Evolutionary conservation across 164 flowering plant species (phyloP).

Genomic region (Stephania cephalantha): DNA sequence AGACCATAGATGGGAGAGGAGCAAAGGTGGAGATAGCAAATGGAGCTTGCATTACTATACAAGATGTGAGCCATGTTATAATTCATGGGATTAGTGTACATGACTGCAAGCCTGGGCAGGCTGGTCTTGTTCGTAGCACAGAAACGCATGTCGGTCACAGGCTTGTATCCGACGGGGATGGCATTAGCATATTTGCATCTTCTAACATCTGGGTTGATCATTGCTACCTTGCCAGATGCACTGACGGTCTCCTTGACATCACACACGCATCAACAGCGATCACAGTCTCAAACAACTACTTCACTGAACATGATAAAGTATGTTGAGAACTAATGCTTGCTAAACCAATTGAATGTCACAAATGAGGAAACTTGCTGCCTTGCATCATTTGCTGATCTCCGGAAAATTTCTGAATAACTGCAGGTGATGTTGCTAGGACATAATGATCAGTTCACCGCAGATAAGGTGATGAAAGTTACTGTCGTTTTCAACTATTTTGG

Average conservation of each 20-base stretch:
- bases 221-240: conserved; percentile 15
- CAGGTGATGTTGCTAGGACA: conserved; percentile 83
- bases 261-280: conserved; percentile 25
- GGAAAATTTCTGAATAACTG: conserved; percentile 7
- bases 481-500: conserved; percentile 69
- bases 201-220: conserved; percentile 31
- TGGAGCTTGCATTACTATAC: conserved; percentile 32
- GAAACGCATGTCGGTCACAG: conserved; percentile 19
- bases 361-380: too few species aligned
- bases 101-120: conserved; percentile 21
- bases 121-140: conserved; percentile 20
- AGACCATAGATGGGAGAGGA: conserved; percentile 35
- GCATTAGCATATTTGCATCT: conserved; percentile 17
- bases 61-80: conserved; percentile 26
- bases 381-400: background rate
- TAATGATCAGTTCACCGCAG: conserved; percentile 36
- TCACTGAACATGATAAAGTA: conserved; percentile 25
- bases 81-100: conserved; percentile 29
- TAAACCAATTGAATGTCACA: background rate
- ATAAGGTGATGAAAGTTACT: conserved; percentile 59
- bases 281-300: conserved; percentile 29
- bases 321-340: background rate
- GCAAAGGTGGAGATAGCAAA: conserved; percentile 28
- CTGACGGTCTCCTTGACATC: conserved; percentile 30
- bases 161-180: conserved; percentile 24